Base-by-base conservation (phyloP, 805 yeast genomes). In the Zygoascus tannicola region DNA sequence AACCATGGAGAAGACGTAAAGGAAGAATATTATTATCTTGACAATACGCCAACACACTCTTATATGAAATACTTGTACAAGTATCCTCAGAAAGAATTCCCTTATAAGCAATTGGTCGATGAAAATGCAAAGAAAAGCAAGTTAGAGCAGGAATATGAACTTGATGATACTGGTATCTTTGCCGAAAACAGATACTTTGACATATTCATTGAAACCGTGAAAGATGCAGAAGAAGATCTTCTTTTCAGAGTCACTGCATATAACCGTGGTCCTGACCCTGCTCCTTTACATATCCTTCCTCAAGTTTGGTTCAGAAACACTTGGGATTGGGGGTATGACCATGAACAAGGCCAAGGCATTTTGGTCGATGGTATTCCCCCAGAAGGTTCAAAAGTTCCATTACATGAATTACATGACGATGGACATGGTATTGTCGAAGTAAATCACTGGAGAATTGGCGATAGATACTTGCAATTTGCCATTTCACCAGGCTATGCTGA, bases 1-100 rank as follows among this genome's bases (percentile, higher is more conserved):
- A 88, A 88, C 61, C 97, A 87, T 62, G 97, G 97, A 44, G 97
- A 87, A 60, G 97, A 87, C 61, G 95, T 85, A 48, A 87, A 87
- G 65, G 67, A 63, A 44, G 58, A 59, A 42, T 63, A 63, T 51
- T 87, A 78, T 59, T 86, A 87, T 57, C 70, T 87, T 48, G 97
- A 87, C 65, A 87, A 85, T 64, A 84, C 94, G 10, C 97, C 97
- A 5, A 75, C 95, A 4, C 96, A 87, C 65, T 80, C 94, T 30
- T 87, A 86, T 65, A 82, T 85, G 83, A 87, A 88, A 68, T 85
- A 80, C 54, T 70, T 85, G 46, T 87, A 87, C 74, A 88, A 88
- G 68, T 87, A 87, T 59, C 95, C 97, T n/a, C 94, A 85, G 52
- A 67, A 69, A 32, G 76, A 78, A 64, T 87, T 75, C 63, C 97